Conservation (phyloP, 176 grass and related monocot species). For the Themeda triandra region DNA sequence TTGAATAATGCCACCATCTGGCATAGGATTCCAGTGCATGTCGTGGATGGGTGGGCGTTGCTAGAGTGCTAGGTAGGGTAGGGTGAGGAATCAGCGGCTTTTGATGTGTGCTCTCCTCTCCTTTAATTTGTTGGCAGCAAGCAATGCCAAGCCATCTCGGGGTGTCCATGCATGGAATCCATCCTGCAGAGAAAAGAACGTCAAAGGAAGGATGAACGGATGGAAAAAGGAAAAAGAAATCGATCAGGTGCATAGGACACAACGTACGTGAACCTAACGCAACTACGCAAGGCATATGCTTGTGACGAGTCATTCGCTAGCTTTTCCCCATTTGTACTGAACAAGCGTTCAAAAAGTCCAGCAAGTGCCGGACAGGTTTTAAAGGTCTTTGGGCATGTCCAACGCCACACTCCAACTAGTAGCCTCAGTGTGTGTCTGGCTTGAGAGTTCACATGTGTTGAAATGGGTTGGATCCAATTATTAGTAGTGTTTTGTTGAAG, state of each 20-base stretch:
- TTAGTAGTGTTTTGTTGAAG: too few relatives aligned
- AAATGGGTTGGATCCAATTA: too few relatives aligned
- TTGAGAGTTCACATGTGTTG: too few relatives aligned
- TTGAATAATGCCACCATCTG: neutral
- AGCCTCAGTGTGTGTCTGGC: too few relatives aligned
- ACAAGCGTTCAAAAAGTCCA: neutral
- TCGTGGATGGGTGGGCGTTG: neutral
- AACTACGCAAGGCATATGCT: constrained; percentile 20
- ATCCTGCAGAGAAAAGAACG: neutral
- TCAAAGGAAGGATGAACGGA: neutral
- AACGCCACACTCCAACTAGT: too few relatives aligned
- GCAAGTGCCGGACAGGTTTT: too few relatives aligned
- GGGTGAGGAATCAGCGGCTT: neutral
- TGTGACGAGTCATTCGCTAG: neutral
- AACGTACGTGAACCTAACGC: too few relatives aligned
- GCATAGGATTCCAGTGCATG: neutral
- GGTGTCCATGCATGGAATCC: too few relatives aligned
- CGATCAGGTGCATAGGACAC: neutral
- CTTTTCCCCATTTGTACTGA: neutral
- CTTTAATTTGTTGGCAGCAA: neutral
- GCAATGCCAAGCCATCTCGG: too few relatives aligned
- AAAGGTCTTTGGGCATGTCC: too few relatives aligned
- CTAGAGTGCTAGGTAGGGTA: neutral
- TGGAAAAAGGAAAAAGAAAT: neutral
- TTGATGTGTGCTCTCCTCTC: neutral